Percentiles rank a stretch among this genome's conserved stretches.
Evolutionary conservation across 352 stramenopile genomes (phyloP).

Genomic region (Globisporangium spinosum): DNA sequence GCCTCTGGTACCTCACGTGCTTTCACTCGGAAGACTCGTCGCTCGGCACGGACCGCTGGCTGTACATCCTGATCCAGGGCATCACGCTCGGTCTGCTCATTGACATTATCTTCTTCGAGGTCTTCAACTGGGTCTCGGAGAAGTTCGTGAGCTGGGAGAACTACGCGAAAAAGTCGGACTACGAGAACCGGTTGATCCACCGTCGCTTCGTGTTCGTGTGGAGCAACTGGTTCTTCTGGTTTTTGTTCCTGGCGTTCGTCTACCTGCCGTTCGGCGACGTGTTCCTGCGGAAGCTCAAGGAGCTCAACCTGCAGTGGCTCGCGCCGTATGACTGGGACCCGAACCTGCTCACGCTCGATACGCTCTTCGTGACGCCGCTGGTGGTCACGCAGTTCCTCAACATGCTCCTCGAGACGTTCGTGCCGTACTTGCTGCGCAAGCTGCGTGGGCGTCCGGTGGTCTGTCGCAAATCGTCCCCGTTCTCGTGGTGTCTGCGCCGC

Average conservation of each 20-base stretch:
- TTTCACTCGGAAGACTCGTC: constrained; percentile 69
- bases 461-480: constrained; percentile 56
- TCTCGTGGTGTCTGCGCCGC: constrained; percentile 50
- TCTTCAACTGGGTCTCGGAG: constrained; percentile 87
- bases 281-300: constrained; percentile 58
- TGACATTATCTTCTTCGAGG: constrained; percentile 87
- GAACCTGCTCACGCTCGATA: constrained; percentile 75
- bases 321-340: constrained; percentile 74
- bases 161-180: constrained; percentile 82
- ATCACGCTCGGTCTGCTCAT: constrained; percentile 80
- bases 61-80: constrained; percentile 87
- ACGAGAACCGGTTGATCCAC: constrained; percentile 85
- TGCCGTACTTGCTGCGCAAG: constrained; percentile 81
- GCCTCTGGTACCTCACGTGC: constrained; percentile 82
- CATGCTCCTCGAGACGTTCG: constrained; percentile 84
- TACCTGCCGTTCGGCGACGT: constrained; percentile 82
- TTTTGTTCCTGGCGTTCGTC: constrained; percentile 88
- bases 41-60: constrained; percentile 82
- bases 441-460: constrained; percentile 61
- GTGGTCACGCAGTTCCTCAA: constrained; percentile 89
- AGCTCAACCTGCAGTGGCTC: constrained; percentile 42
- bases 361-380: constrained; percentile 84
- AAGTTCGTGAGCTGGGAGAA: constrained; percentile 88
- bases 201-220: constrained; percentile 88
- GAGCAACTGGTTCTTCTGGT: constrained; percentile 93